Conservation (phyloP, 106 monocot species). For the Dendrobium nobile region DNA sequence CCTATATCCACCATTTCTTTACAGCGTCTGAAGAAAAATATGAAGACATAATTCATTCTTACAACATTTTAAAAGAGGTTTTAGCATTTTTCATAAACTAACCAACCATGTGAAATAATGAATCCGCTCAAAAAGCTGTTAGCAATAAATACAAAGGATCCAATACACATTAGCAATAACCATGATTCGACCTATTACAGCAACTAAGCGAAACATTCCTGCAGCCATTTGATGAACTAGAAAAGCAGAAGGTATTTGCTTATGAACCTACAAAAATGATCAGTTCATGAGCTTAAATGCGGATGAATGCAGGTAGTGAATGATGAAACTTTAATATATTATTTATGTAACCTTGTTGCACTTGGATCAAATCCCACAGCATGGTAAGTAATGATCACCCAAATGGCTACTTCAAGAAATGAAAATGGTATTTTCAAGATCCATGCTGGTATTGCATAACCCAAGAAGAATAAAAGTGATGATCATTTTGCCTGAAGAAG, state of each 20-base stretch:
- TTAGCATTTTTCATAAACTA: conserved; percentile 12
- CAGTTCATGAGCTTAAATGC: too few species aligned
- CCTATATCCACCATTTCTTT: background rate
- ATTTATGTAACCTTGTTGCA: conserved; percentile 24
- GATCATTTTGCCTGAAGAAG: conserved; percentile 71
- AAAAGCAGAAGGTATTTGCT: conserved; percentile 32
- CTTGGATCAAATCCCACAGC: conserved; percentile 63
- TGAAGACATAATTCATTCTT: too few species aligned
- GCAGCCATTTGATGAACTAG: conserved; percentile 32
- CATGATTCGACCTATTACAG: background rate
- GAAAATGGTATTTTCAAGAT: conserved; percentile 65
- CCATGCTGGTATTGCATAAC: conserved; percentile 62
- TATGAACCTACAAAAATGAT: conserved; percentile 21
- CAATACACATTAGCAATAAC: too few species aligned
- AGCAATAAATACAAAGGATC: too few species aligned
- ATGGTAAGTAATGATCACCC: conserved; percentile 47
- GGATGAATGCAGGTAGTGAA: too few species aligned
- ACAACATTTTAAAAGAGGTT: too few species aligned
- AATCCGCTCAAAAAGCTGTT: background rate
- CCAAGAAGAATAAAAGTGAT: conserved; percentile 74
- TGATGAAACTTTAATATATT: background rate
- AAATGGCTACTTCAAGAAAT: conserved; percentile 38
- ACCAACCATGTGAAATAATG: conserved; percentile 16
- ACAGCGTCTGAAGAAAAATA: background rate
- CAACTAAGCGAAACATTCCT: conserved; percentile 33